A percentile compares a stretch with the other conserved stretches of the same genome.
phyloP scores from a whole-genome alignment of 2,329 filamentous ascomycete genomes.

The Metarhizium guizhouense region DNA sequence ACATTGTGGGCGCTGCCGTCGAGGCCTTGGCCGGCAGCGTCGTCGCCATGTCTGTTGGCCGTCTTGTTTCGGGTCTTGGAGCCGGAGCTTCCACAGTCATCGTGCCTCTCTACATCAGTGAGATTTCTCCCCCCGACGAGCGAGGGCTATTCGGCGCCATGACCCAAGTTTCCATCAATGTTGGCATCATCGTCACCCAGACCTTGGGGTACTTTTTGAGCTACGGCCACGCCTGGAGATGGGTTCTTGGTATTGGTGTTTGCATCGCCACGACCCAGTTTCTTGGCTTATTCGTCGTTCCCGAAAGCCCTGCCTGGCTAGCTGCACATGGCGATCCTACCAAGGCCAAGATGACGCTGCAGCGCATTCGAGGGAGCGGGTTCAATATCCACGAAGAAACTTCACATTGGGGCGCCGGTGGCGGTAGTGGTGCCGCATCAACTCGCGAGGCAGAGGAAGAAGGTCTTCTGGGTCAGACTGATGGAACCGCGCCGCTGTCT shows the following conservation, averaged over 20 bases:
- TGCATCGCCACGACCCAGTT: slow-evolving; percentile 59
- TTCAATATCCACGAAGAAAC: slow-evolving; percentile 68
- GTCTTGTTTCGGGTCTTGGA: slow-evolving; percentile 72
- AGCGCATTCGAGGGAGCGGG: slow-evolving; percentile 63
- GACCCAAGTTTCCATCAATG: slow-evolving; percentile 89
- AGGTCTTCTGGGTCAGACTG: slow-evolving; percentile 46
- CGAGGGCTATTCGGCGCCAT: slow-evolving; percentile 74
- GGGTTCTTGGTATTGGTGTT: slow-evolving; percentile 69
- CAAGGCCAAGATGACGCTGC: slow-evolving; percentile 58
- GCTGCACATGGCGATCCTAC: slow-evolving; percentile 55
- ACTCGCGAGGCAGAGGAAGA: slow-evolving; percentile 53
- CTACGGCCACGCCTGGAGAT: slow-evolving; percentile 68
- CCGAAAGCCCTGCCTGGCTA: slow-evolving; percentile 84
- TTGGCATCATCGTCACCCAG: slow-evolving; percentile 80
- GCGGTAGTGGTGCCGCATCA: slow-evolving; percentile 23
- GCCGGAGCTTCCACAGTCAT: slow-evolving; percentile 88
- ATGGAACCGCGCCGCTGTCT: slow-evolving; percentile 8
- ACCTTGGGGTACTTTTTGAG: slow-evolving; percentile 82
- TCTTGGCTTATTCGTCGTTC: slow-evolving; percentile 63
- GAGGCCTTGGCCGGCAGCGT: slow-evolving; percentile 66
- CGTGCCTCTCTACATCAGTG: slow-evolving; percentile 88
- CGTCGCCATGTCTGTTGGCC: slow-evolving; percentile 58
- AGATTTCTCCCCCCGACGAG: slow-evolving; percentile 68
- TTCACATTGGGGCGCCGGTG: slow-evolving; percentile 45
- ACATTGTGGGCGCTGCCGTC: slow-evolving; percentile 63